Base-by-base conservation (phyloP, 495 filamentous ascomycete genomes). In the Hyaloscypha hepaticicola region DNA sequence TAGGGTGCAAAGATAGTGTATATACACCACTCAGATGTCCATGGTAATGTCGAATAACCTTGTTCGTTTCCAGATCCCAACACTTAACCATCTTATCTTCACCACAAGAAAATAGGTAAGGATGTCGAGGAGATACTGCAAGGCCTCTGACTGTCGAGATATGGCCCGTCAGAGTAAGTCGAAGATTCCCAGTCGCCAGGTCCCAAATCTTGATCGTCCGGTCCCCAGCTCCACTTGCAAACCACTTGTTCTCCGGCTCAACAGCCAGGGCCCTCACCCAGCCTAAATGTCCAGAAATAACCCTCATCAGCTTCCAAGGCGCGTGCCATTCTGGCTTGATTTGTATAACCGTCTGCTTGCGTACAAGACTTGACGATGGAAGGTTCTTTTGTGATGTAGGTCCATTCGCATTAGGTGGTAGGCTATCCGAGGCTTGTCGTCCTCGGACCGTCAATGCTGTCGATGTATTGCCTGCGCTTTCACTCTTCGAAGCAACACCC, bases 1-100 rank as follows among this genome's bases (percentile, higher is more conserved):
- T 96, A 8, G 96, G 96, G 71, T 99, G 96, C 2, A 98, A 79
- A 1, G 88, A 83, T 4, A 99, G 80, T 0, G 94, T 92, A 77
- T 98, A 98, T 5, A 99, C 96, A 68, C 96, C 96, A 66, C 91
- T 96, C 4, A 99, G 80, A 77, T 99, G 96, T 21, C 96, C 96
- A 77, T 99, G 96, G 76, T 98, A 98, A 76, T 99, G 94, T 33
- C 95, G 85, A 70, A 99, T 99, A 60, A 99, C 96, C 77, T 96
- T 96, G 76, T 99, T 99, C 8, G 91, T 95, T 74, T 99, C 96
- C 69, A 99, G 76, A 79, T 99, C 96, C 96, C 96, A 99, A 79
- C 96, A 98, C 77, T 98, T 98, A 38, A 99, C 96, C 92, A 96
- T 97, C 83, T 99, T 99, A 75, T 99, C 96, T 76, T 99, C 96